These are phyloP conservation scores for Metarhizium robertsii DNA, from an alignment of 2,329 filamentous ascomycete genomes.

Conservation along the genomic window DNA sequence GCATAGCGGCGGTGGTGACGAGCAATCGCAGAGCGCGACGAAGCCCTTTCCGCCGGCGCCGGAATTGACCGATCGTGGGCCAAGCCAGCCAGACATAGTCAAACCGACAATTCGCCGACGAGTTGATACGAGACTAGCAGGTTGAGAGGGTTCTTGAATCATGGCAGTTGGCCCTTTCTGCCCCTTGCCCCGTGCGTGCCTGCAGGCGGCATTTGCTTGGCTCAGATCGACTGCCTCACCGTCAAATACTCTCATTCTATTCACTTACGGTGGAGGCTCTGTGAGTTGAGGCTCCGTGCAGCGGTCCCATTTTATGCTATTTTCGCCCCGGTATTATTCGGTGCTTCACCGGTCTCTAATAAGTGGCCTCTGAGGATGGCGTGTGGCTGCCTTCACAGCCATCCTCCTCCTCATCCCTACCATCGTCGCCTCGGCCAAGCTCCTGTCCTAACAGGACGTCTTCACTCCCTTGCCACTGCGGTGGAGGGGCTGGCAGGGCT, in stretches of 20 bases:
- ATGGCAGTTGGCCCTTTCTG: neutral
- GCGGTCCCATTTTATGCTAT: slow-evolving; percentile 4
- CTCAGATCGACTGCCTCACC: neutral
- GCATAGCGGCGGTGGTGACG: slow-evolving; percentile 10
- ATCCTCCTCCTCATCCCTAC: slow-evolving; percentile 10
- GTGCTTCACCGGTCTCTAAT: slow-evolving; percentile 13
- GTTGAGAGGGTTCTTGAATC: slow-evolving; percentile 5
- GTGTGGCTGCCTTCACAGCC: slow-evolving; percentile 4
- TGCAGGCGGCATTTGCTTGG: neutral
- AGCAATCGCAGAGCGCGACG: slow-evolving; percentile 7
- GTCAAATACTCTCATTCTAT: neutral
- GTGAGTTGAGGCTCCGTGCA: slow-evolving; percentile 4
- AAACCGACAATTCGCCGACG: slow-evolving; percentile 18
- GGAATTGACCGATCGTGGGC: slow-evolving; percentile 16
- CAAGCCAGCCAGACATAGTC: neutral
- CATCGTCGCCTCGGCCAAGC: slow-evolving; percentile 30
- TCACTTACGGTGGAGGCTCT: neutral
- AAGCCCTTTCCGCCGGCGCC: slow-evolving; percentile 14
- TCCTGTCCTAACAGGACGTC: slow-evolving; percentile 46
- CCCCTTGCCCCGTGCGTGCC: neutral
- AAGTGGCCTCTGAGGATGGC: slow-evolving; percentile 7
- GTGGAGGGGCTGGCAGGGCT: slow-evolving; percentile 48
- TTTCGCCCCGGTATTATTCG: slow-evolving; percentile 17
- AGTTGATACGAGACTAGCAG: neutral
- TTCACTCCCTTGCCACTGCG: slow-evolving; percentile 60